These are phyloP conservation scores for Prunella vulgaris DNA, from an alignment of 257 asterid genomes.

Conservation along the genomic window DNA sequence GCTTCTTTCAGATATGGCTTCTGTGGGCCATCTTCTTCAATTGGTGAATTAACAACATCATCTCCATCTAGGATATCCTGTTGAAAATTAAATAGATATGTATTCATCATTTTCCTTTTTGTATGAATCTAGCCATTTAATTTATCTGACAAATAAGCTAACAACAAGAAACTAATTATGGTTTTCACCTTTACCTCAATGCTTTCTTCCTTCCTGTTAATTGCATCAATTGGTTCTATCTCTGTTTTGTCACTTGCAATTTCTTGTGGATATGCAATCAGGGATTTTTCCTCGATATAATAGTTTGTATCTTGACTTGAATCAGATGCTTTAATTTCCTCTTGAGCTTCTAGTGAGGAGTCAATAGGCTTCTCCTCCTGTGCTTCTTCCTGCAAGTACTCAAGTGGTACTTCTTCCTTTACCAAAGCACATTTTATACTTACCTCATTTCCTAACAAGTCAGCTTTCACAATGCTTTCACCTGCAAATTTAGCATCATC, in stretches of 20 bases:
- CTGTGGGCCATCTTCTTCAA: constrained; percentile 19
- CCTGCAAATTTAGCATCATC: background rate
- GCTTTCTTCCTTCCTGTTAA: constrained; percentile 15
- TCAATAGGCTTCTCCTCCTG: constrained; percentile 17
- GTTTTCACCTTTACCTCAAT: constrained; percentile 11
- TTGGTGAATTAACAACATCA: background rate
- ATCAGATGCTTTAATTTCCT: constrained; percentile 17
- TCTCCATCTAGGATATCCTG: constrained; percentile 23
- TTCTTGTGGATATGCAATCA: constrained; percentile 15
- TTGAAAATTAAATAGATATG: constrained; percentile 2
- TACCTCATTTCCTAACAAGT: background rate
- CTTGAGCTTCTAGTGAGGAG: constrained; percentile 12
- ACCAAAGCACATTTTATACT: background rate
- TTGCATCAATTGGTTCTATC: constrained; percentile 18
- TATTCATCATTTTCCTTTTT: background rate
- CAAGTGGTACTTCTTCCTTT: constrained; percentile 20
- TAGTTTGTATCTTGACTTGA: constrained; percentile 14
- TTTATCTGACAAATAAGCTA: background rate
- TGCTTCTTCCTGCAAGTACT: constrained; percentile 27
- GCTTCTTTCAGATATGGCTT: constrained; percentile 1
- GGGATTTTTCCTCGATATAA: constrained; percentile 15
- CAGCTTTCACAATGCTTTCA: background rate
- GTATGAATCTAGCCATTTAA: background rate
- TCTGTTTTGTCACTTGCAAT: constrained; percentile 12
- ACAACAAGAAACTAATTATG: background rate